These are phyloP conservation scores for Cajanus cajan DNA, from an alignment of 306 rosid species.

Conservation along the genomic window DNA sequence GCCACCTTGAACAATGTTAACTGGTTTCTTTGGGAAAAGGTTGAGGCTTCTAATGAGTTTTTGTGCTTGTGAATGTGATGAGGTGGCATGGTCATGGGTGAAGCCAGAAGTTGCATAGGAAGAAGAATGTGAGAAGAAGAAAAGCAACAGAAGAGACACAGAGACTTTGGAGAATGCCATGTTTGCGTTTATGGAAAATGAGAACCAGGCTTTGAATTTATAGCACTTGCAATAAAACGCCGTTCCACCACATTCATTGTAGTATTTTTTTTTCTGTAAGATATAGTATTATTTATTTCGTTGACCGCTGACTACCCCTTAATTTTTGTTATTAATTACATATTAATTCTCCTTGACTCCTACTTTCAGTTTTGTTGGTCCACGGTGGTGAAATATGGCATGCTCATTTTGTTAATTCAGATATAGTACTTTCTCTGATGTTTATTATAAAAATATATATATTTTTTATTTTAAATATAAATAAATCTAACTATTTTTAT, in stretches of 20 bases:
- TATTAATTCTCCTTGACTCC: no score
- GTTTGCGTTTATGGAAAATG: constrained; percentile 3
- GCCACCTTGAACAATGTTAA: not conserved
- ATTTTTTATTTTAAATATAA: no score
- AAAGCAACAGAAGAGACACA: constrained; percentile 30
- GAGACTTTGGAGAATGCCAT: constrained; percentile 43
- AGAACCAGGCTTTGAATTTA: constrained; percentile 37
- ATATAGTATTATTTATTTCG: no score
- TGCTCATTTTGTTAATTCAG: no score
- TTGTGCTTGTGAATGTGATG: not conserved
- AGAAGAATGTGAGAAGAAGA: constrained; percentile 27
- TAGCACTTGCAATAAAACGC: constrained; percentile 1
- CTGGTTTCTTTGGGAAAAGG: constrained; percentile 57
- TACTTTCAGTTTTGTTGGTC: no score
- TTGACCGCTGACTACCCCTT: no score
- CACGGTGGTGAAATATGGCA: no score
- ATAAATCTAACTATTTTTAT: no score
- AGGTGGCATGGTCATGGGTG: not conserved
- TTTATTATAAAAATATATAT: no score
- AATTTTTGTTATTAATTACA: no score
- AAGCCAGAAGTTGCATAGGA: constrained; percentile 18
- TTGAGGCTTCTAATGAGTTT: constrained; percentile 63
- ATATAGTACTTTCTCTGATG: no score
- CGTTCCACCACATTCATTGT: not conserved
- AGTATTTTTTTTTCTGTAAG: no score